Evolutionary conservation across 2,329 filamentous ascomycete species (phyloP), one percentile per base, ranked within the genome.

Genomic region (Sporothrix euskadiensis): DNA sequence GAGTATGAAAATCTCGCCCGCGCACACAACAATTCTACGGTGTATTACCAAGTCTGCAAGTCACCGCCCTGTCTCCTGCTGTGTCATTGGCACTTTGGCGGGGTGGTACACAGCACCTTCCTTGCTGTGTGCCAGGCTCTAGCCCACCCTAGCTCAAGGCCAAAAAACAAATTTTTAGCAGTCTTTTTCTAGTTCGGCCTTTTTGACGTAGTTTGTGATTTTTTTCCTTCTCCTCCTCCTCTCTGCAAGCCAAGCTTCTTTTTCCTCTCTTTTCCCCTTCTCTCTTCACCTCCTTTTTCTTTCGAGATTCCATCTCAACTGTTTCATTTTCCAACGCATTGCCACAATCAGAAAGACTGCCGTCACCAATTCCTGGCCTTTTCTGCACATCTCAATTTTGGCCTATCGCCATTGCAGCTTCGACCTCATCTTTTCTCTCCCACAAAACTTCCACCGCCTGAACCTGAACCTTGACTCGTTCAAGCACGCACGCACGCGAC

Each of bases 401-500:
- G 52, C 63, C 63, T 30, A 72, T 56, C 71, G 61, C 39, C 61
- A 47, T 47, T 30, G 61, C 61, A 66, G 61, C 61, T 66, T 66
- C 41, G 61, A 30, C 61, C 30, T 52, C 65, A 22, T n/a, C 22
- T 49, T 19, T 49, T 49, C 14, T 49, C 14, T 12, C 32, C 22
- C 22, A 61, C n/a, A 35, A 68, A 66, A 47, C n/a, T 12, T 16
- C 47, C 49, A 9, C 47, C n/a, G 39, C 14, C 61, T 19, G 39
- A 66, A 30, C 39, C 39, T 10, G 39, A 47, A 22, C 7, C 19
- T 61, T 63, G 30, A 47, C 41, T 26, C 32, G 59, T 44, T 26
- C n/a, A 47, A 66, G 61, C n/a, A 66, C 39, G n/a, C 39, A 66
- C 61, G 61, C 61, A 66, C 61, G 61, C 61, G 61, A 66, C 61